A percentile compares a stretch with the other conserved stretches of the same genome.
These are phyloP conservation scores for Aspergillus kassunensis DNA, from an alignment of 495 filamentous ascomycete genomes.

Conservation along the genomic window DNA sequence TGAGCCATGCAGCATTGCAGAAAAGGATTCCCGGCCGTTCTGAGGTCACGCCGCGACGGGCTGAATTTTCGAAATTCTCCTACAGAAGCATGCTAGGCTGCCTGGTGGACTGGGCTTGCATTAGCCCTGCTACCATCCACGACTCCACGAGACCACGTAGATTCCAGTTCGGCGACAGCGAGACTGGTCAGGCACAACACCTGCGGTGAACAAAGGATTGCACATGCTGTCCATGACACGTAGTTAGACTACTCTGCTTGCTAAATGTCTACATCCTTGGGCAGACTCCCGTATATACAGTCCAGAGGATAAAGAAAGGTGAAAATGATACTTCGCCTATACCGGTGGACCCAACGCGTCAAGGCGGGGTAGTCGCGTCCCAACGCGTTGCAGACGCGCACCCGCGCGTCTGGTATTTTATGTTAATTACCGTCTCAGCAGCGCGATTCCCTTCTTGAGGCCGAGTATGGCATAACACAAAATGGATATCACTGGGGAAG, in stretches of 20 bases:
- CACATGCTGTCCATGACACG: too few relatives aligned
- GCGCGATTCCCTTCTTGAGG: neutral
- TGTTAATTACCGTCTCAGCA: slow-evolving; percentile 7
- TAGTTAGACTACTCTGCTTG: too few relatives aligned
- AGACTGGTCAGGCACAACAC: too few relatives aligned
- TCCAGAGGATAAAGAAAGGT: too few relatives aligned
- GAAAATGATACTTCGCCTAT: slow-evolving; percentile 16
- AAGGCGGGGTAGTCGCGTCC: slow-evolving; percentile 20
- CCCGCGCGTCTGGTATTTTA: slow-evolving; percentile 22
- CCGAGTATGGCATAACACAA: too few relatives aligned
- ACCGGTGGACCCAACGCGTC: slow-evolving; percentile 12
- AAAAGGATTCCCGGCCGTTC: too few relatives aligned
- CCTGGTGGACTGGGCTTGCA: slow-evolving; percentile 21
- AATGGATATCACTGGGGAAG: neutral
- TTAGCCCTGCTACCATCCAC: slow-evolving; percentile 21
- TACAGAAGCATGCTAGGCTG: slow-evolving; percentile 18
- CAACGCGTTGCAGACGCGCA: slow-evolving; percentile 19
- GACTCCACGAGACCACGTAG: slow-evolving; percentile 1
- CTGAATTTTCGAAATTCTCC: slow-evolving; percentile 16
- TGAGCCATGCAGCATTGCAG: too few relatives aligned
- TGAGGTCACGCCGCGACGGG: neutral
- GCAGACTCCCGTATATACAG: too few relatives aligned
- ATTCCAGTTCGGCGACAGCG: neutral
- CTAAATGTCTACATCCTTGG: too few relatives aligned
- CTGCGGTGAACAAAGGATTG: too few relatives aligned